phyloP scores from a whole-genome alignment of 352 stramenopile species.

The Pythium grandisporangium region DNA sequence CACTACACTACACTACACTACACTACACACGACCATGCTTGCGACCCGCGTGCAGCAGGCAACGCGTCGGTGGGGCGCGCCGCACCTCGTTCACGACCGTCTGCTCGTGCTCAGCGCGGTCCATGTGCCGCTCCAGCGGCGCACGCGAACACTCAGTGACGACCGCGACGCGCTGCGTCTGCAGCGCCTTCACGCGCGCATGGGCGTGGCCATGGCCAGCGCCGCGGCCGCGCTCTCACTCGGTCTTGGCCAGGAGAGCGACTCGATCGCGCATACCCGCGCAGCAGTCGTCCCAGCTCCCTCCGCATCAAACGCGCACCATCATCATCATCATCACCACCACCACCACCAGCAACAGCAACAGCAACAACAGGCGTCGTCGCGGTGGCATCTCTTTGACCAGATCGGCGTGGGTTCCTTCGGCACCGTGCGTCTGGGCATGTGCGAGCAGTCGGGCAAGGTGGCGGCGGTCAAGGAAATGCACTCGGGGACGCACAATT shows the following conservation, averaged over 20 bases:
- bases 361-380: no score
- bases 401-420: slow-evolving; percentile 67
- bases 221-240: slow-evolving; percentile 34
- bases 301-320: no score
- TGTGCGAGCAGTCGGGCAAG: slow-evolving; percentile 57
- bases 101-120: slow-evolving; percentile 14
- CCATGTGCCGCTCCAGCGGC: no score
- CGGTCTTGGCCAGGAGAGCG: slow-evolving; percentile 20
- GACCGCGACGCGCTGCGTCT: no score
- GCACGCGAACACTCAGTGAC: no score
- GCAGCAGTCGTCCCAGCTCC: slow-evolving; percentile 6
- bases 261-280: slow-evolving; percentile 24
- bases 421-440: slow-evolving; percentile 57
- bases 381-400: slow-evolving; percentile 67
- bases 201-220: slow-evolving; percentile 39
- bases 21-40: no score
- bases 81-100: no score
- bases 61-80: no score
- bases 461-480: slow-evolving; percentile 70
- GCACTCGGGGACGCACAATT: slow-evolving; percentile 29
- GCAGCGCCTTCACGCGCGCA: slow-evolving; percentile 10
- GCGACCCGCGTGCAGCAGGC: no score
- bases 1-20: no score
- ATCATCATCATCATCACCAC: no score
- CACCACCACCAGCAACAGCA: no score